Conservation (phyloP, 2,329 filamentous ascomycete genomes). For the Dactylellina sp. region DNA sequence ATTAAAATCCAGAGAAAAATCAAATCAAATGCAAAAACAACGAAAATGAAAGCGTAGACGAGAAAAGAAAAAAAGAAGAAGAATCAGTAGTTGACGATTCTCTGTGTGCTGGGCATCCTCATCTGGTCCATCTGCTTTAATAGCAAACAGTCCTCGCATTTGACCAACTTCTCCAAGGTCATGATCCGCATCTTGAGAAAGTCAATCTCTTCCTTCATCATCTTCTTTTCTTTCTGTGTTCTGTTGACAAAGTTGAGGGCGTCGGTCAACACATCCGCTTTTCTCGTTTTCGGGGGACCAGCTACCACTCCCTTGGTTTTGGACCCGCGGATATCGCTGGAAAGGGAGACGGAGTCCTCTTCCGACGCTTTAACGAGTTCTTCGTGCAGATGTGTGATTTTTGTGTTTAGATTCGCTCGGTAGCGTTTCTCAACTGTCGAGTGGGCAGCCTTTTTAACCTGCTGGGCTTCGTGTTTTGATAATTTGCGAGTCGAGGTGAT, state of each 20-base stretch:
- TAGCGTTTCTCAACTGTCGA: constrained; percentile 56
- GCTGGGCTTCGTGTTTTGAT: constrained; percentile 55
- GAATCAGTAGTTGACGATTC: constrained; percentile 48
- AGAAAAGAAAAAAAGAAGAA: constrained; percentile 19
- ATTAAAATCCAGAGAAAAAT: constrained; percentile 29
- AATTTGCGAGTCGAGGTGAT: constrained; percentile 55
- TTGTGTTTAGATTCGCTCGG: constrained; percentile 54
- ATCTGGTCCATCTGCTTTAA: constrained; percentile 56
- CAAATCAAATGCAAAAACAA: constrained; percentile 11
- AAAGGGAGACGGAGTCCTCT: constrained; percentile 50
- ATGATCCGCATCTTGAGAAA: constrained; percentile 57
- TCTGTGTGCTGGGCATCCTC: constrained; percentile 54
- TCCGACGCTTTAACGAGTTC: constrained; percentile 55
- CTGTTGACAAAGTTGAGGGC: constrained; percentile 56
- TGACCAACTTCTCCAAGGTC: constrained; percentile 55
- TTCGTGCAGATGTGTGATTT: constrained; percentile 56
- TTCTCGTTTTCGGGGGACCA: constrained; percentile 54
- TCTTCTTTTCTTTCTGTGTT: constrained; percentile 54
- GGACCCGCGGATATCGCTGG: constrained; percentile 53
- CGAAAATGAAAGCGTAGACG: constrained; percentile 13
- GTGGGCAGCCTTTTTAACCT: constrained; percentile 55
- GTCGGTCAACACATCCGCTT: constrained; percentile 55
- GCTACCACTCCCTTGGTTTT: constrained; percentile 34
- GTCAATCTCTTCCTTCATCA: constrained; percentile 57
- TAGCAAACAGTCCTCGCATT: constrained; percentile 54